Base-by-base conservation (phyloP, 2,329 filamentous ascomycete species). In the Fusarium sp. region DNA sequence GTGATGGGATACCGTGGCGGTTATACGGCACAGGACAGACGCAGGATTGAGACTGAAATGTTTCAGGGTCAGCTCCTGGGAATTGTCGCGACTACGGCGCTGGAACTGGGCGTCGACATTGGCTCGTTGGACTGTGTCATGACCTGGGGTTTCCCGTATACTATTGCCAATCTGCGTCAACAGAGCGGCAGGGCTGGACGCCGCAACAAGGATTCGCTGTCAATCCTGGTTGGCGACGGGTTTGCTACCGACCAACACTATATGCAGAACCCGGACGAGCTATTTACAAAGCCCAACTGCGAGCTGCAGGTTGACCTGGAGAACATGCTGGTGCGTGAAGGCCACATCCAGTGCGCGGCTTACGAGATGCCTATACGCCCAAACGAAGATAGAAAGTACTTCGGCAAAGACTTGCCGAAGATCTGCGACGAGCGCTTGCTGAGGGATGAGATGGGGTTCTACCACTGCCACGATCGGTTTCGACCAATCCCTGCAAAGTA, bases 1-100 rank as follows among this genome's bases (percentile, higher is more conserved):
- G 93, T 99, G 1, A 97, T 97, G 93, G 93, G 92, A 0, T 99
- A 99, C 76, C 89, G 96, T 67, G 96, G 96, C 23, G 96, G 96
- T 0, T 99, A 99, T 76, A 97, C 94, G 3, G 89, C 95, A 2
- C 91, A 96, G 77, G 96, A 99, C 75, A 86, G 96, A 61, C 88
- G 96, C 16, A 85, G 87, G 61, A 97, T 99, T 64, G 96, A 99
- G 78, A 89, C 86, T 25, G 94, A 98, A 77, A 98, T 99, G 96
- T 99, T 99, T 73, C 92, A 97, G 61, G 96, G 96, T 0, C 96
- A 94, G 74, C 84, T 99, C 1, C 85, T 97, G 65, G 96, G 96
- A 1, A 96, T 99, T 61, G 90, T 99, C 31, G 95, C 95, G 2
- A 99, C 96, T 0, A 97, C 91, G 58, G 96, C 96, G 0, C 84